Conservation (phyloP, 768 basidiomycete genomes). For the Mycena latifolia region DNA sequence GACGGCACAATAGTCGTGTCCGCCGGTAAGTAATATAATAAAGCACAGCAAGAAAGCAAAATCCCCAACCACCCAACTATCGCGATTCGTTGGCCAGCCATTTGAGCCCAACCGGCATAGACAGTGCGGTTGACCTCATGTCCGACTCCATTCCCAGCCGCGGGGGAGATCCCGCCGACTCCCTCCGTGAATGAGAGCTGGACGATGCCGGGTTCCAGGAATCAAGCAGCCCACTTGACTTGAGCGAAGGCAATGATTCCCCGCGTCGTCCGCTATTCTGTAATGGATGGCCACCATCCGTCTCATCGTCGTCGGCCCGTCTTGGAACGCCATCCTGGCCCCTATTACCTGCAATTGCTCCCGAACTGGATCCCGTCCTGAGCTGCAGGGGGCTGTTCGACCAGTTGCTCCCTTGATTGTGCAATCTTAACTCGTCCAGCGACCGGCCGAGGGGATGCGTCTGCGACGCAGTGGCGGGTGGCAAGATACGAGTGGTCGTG, state of each 20-base stretch:
- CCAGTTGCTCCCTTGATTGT: conserved; percentile 41
- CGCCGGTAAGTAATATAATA: conserved; percentile 27
- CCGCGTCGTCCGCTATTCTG: conserved; percentile 36
- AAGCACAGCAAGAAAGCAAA: conserved; percentile 25
- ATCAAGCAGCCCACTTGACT: conserved; percentile 80
- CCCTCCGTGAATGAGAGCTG: conserved; percentile 31
- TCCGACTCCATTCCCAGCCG: conserved; percentile 42
- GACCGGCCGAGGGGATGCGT: conserved; percentile 47
- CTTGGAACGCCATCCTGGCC: conserved; percentile 38
- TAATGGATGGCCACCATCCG: conserved; percentile 33
- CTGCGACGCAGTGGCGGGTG: no score
- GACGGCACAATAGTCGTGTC: conserved; percentile 20
- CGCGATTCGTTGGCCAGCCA: conserved; percentile 78
- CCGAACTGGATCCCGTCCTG: conserved; percentile 25
- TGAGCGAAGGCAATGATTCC: conserved; percentile 77
- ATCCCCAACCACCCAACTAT: conserved; percentile 38
- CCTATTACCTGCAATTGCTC: conserved; percentile 31
- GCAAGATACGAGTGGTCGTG: no score
- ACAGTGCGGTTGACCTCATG: no score
- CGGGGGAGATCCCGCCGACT: conserved; percentile 29
- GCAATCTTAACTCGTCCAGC: conserved; percentile 50
- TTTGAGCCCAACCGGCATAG: conserved; percentile 75
- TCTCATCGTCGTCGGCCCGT: conserved; percentile 25
- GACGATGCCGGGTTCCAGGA: conserved; percentile 54
- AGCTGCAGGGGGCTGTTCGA: conserved; percentile 30